Evolutionary conservation across 495 filamentous ascomycete genomes (phyloP).

Genomic region (Symbiotaphrina buchneri): DNA sequence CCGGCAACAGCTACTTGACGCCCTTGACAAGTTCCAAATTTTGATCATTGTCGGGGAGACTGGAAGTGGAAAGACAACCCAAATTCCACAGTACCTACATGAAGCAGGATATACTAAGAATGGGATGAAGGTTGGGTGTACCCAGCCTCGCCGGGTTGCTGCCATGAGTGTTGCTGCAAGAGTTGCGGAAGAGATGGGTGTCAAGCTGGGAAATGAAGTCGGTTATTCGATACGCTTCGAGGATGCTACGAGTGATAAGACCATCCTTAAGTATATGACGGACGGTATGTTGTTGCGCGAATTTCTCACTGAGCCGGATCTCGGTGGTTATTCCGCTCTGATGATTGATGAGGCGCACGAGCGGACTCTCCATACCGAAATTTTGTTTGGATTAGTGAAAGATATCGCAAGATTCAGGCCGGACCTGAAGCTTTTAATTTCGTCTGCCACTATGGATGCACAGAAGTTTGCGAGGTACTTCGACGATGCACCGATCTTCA

Average conservation of each 20-base stretch:
- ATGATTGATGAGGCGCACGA: conserved; percentile 99
- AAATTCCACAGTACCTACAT: conserved; percentile 72
- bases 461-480: conserved; percentile 87
- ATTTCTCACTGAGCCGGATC: conserved; percentile 71
- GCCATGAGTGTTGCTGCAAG: conserved; percentile 90
- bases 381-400: conserved; percentile 76
- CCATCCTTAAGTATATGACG: conserved; percentile 90
- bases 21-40: conserved; percentile 54
- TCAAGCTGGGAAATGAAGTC: conserved; percentile 77
- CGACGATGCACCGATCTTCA: conserved; percentile 88
- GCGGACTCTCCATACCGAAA: conserved; percentile 75
- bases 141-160: conserved; percentile 85
- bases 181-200: conserved; percentile 87
- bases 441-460: conserved; percentile 87
- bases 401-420: conserved; percentile 72
- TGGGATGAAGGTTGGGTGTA: conserved; percentile 48
- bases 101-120: conserved; percentile 22
- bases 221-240: conserved; percentile 95
- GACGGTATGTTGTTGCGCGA: conserved; percentile 92
- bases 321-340: conserved; percentile 65
- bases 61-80: conserved; percentile 80
- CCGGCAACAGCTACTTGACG: conserved; percentile 16
- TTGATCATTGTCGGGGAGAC: conserved; percentile 77
- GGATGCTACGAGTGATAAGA: conserved; percentile 82
- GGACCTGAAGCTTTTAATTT: conserved; percentile 81